Evolutionary conservation across 2,329 filamentous ascomycete species (phyloP), one percentile per base, ranked within the genome.

Genomic region (Clonostachys sp.): DNA sequence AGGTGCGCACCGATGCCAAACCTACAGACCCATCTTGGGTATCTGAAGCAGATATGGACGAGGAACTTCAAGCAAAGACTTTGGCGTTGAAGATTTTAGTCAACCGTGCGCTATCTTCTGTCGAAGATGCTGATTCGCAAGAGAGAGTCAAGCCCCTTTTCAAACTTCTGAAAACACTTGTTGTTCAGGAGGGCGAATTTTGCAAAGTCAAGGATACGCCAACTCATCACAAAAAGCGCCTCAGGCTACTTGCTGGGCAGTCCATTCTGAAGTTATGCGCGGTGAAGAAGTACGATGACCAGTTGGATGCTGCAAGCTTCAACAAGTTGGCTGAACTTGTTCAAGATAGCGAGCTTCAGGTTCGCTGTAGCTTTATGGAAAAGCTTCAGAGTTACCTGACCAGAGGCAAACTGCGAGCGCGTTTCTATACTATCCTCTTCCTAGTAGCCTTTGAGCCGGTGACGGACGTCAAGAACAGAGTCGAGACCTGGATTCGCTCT

Each of bases 311-410:
- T 1, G 63, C 72, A 5, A 84, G 87, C 58, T 99, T 97, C 68
- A 89, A 96, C 61, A 77, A 81, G 30, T 77, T 99, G 12, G 87
- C 91, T 0, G 78, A 89, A 51, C 80, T 96, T 12, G 82, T 87
- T 3, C 92, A 97, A 61, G 91, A 96, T 59, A 75, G 77, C 6
- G 76, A 87, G 44, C 70, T 80, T 3, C 78, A 86, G 53, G 90
- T 97, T 30, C 86, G 94, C 34, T 80, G 78, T 42, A 81, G 80
- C 2, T 97, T 99, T 58, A 77, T 94, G 46, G 83, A 84, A 58
- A 91, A 91, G 57, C 73, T 99, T 39, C 94, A 95, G 67, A 96
- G 95, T 67, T 92, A 95, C 59, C 80, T 97, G 5, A 87, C 87
- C 10, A 81, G 86, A 46, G 80, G 79, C 47, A 83, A 78, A 55